Base-by-base conservation (phyloP, 1,284 basidiomycete genomes). In the Thecaphora frezii region DNA sequence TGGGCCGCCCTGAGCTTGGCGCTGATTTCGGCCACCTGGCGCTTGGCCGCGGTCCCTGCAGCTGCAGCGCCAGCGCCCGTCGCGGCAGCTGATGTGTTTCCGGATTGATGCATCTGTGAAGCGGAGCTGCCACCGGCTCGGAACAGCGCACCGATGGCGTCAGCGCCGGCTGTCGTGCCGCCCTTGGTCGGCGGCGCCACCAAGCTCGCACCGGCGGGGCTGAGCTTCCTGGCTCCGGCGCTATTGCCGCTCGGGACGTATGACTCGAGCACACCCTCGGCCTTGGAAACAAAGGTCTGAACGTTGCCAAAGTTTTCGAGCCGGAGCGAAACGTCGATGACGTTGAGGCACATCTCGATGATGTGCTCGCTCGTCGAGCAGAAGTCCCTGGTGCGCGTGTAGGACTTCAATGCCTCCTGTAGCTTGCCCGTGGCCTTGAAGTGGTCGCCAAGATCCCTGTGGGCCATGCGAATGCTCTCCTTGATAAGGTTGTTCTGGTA, bases 401-500 rank as follows among this genome's bases (percentile, higher is more conserved):
- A 88, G 69, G 89, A 86, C 71, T 88, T 87, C 62, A 92, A 80
- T 8, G 91, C 85, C 16, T 82, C 82, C 16, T 83, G 77, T 51
- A 86, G 84, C 63, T 91, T 88, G 21, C 91, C 91, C 2, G 84
- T 81, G 7, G 84, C 80, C 44, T 87, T 85, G 78, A 87, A 86
- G 77, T 88, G 88, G 56, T 88, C 84, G 24, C 88, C 91, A 13
- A 93, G 82, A 71, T 93, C 91, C 46, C 89, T 83, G 79, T 93
- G 86, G 0, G 86, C 90, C 88, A 93, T 90, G 65, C 91, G 83
- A 69, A 92, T 91, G 82, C 90, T 91, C 83, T 94, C 92, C 79
- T 92, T 93, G 82, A 93, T 92, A 85, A 92, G 87, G 76, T 92
- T 93, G 72, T 89, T 90, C 58, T 86, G 84, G 74, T 93, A 93